Conservation (phyloP, 1,284 basidiomycete species). For the Neotropicomus parvogracilis region DNA sequence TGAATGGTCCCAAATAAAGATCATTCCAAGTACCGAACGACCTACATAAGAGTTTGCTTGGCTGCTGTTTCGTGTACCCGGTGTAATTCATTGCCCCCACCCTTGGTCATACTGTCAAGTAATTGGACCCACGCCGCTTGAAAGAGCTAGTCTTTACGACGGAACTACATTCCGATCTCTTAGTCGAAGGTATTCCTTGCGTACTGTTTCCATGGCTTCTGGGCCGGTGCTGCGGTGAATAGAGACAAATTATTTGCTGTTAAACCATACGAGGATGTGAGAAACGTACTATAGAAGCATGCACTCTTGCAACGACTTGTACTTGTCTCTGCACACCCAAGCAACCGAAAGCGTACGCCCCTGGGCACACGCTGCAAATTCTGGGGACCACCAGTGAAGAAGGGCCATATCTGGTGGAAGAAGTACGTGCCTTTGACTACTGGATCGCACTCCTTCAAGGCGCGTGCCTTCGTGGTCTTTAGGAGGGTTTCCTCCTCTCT, state of each 20-base stretch:
- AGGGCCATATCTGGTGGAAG: neutral
- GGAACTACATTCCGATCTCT: slow-evolving; percentile 37
- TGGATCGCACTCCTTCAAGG: slow-evolving; percentile 74
- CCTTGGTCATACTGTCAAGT: neutral
- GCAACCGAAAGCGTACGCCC: slow-evolving; percentile 81
- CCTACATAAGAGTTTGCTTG: neutral
- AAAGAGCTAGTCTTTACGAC: neutral
- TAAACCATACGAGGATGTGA: neutral
- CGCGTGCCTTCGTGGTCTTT: slow-evolving; percentile 77
- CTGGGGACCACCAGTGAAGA: slow-evolving; percentile 40
- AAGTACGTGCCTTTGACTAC: slow-evolving; percentile 63
- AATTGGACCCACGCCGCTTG: neutral
- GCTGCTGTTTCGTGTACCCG: slow-evolving; percentile 1
- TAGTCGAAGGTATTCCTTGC: slow-evolving; percentile 69
- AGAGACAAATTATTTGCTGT: neutral
- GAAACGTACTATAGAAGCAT: slow-evolving; percentile 73
- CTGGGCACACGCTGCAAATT: slow-evolving; percentile 78
- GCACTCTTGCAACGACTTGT: slow-evolving; percentile 74
- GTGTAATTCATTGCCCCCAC: neutral
- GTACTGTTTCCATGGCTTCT: slow-evolving; percentile 68
- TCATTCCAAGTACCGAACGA: neutral
- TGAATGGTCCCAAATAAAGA: slow-evolving; percentile 28
- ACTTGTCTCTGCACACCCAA: slow-evolving; percentile 74
- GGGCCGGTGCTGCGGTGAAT: slow-evolving; percentile 55
- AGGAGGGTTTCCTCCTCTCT: slow-evolving; percentile 84